Percentiles rank a stretch among this genome's conserved stretches.
Evolutionary conservation across 2,329 filamentous ascomycete species (phyloP).

Genomic region (Neonectria faginata): DNA sequence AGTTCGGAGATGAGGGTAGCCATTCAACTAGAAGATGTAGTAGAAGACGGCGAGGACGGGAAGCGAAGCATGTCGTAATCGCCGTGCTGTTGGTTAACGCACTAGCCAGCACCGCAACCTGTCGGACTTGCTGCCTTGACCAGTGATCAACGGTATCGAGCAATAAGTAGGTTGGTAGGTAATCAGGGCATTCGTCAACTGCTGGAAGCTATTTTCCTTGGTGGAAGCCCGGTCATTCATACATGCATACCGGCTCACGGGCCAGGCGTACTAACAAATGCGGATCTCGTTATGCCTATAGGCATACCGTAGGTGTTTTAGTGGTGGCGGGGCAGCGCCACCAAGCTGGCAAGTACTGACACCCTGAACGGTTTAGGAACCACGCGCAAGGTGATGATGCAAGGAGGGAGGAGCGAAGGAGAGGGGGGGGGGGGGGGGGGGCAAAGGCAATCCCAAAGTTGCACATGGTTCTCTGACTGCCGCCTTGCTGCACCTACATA

Average conservation of each 20-base stretch:
- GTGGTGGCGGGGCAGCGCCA: conserved; percentile 20
- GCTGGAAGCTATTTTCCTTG: background rate
- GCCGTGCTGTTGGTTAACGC: background rate
- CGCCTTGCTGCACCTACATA: conserved; percentile 34
- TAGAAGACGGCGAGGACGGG: conserved; percentile 8
- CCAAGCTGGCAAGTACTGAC: conserved; percentile 3
- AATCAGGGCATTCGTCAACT: background rate
- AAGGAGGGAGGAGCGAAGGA: conserved; percentile 33
- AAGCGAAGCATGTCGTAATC: background rate
- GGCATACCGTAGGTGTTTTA: conserved; percentile 21
- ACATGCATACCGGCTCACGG: conserved; percentile 26
- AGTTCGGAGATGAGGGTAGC: background rate
- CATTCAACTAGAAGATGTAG: background rate
- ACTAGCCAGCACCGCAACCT: background rate
- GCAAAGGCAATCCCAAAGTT: conserved; percentile 22
- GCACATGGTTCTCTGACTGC: conserved; percentile 35
- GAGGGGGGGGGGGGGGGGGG: conserved; percentile 31
- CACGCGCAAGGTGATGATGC: conserved; percentile 39
- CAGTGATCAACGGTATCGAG: background rate
- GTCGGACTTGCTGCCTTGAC: background rate
- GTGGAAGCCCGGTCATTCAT: conserved; percentile 4
- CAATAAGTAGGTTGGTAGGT: no score
- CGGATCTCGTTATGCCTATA: conserved; percentile 15
- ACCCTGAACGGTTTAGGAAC: conserved; percentile 29
- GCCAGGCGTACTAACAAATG: background rate